Base-by-base conservation (phyloP, 164 flowering plant genomes). In the Liquidambar formosana region DNA sequence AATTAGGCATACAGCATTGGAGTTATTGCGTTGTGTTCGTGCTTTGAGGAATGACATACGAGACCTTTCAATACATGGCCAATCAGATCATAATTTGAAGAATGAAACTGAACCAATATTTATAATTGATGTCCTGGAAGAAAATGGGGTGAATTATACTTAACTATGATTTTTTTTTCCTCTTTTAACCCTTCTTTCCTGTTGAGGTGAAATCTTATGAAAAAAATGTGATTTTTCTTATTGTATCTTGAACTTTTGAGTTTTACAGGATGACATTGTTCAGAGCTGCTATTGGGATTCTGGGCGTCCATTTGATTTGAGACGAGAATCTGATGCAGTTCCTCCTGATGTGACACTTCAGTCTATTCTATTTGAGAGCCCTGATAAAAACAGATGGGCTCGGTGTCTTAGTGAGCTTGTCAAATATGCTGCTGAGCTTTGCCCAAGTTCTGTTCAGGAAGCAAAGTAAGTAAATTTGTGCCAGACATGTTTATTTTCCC, bases 201-300 rank as follows among this genome's bases (percentile, higher is more conserved):
- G 5, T 25, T 14, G 33, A 16, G 1, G 28, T 25, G 2, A 15
- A 45, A 15, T 3, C 43, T 26, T 57, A 23, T 41, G 62, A 51
- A 45, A 19, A 27, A 15, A 25, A 44, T 25, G 9, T 45, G 27
- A 19, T 54, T 12, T 48, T 33, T 69, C 11, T 49, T 33, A 15
- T 27, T 23, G 23, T 18, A 19, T 49, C 8, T 51, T 43, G 19
- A 65, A 60, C 65, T 59, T 60, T 66, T 48, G 48, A 13, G 22
- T 75, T 61, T 79, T 79, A 13, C 80, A 96, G 99, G 99, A 91
- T 83, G 99, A 96, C 77, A 93, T 96, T 73, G 94, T 93, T 65
- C 97, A 90, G 66, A 91, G 87, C 82, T 88, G 98, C 83, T 96
- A 90, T 63, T 93, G 96, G 97, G 99, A 96, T 86, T 86, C 89